Conservation (phyloP, 2,329 filamentous ascomycete species). For the Periconia digitata region DNA sequence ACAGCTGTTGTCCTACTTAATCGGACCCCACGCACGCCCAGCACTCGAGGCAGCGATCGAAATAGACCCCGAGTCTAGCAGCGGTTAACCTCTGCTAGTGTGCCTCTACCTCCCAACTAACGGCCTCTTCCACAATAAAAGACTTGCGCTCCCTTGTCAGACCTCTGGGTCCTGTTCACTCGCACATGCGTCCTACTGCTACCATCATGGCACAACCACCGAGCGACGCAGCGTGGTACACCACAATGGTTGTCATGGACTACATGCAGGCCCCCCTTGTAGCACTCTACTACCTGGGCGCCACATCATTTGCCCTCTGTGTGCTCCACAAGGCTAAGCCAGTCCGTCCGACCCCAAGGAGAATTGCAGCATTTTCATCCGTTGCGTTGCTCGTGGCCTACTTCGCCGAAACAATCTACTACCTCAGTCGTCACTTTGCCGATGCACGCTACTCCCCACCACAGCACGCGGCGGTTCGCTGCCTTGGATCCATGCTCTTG, state of each 20-base stretch:
- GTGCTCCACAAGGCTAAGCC: conserved; percentile 33
- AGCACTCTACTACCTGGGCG: conserved; percentile 33
- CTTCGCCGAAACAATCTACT: conserved; percentile 36
- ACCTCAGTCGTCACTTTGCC: conserved; percentile 31
- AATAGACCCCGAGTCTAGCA: no score
- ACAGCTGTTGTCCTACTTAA: no score
- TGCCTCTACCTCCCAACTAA: no score
- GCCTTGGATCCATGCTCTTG: conserved; percentile 37
- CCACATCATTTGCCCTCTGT: conserved; percentile 28
- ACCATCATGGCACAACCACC: conserved; percentile 14
- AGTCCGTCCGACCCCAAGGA: conserved; percentile 24
- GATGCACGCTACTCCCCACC: conserved; percentile 33
- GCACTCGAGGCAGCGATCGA: no score
- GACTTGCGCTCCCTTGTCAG: neutral
- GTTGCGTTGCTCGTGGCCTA: conserved; percentile 23
- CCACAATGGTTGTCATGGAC: conserved; percentile 31
- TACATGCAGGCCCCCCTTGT: conserved; percentile 38
- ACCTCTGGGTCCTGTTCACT: no score
- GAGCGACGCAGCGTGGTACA: conserved; percentile 12
- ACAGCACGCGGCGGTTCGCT: conserved; percentile 35
- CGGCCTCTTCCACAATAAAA: no score
- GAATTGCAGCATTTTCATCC: conserved; percentile 19
- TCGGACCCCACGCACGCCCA: no score
- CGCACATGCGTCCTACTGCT: no score
- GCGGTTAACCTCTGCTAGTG: no score